Base-by-base conservation (phyloP, 192 early-diverging fungal species). In the Rhizophagus sp. region DNA sequence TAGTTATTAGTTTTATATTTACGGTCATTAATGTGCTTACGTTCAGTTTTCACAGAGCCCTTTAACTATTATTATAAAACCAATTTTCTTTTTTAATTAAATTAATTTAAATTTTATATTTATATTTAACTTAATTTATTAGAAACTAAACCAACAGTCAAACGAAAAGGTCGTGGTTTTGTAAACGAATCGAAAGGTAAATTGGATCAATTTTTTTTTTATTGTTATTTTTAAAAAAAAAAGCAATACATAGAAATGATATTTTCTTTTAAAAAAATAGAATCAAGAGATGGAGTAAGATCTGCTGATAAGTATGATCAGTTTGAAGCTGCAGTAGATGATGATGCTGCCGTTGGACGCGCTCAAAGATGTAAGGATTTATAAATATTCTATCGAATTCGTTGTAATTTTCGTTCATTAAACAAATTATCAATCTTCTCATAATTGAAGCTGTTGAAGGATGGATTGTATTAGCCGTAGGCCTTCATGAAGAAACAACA, bases 381-480 rank as follows among this genome's bases (percentile, higher is more conserved):
- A 67, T 76, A 70, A 9, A 33, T 12, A 79, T 39, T 27, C 47
- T 36, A 44, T 36, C 44, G 22, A 30, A 22, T 24, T 49, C 44
- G 4, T 11, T 13, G 19, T 75, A 30, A 36, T 33, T 63, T 41
- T 36, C 15, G 9, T 61, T n/a, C 8, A 39, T 15, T 10, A 78
- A 34, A 78, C 22, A 36, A 4, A n/a, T 22, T 39, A 25, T 49
- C 6, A n/a, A 17, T 41, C 25, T 67, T 67, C 25, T 9, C 12
- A 47, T 19, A 1, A 67, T 44, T 64, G 2, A 9, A 91, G 89
- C 89, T 41, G 88, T 98, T 33, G 97, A 99, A 81, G 97, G 97
- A 44, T 99, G 97, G 97, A 96, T 99, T 52, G 83, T 99, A 6
- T 83, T 99, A n/a, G 92, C 95, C 12, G 96, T 95, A 0, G 95